These are phyloP conservation scores for Pseudisothecium myosuroides DNA, from an alignment of 225 moss, liverwort and hornwort genomes.

Conservation along the genomic window DNA sequence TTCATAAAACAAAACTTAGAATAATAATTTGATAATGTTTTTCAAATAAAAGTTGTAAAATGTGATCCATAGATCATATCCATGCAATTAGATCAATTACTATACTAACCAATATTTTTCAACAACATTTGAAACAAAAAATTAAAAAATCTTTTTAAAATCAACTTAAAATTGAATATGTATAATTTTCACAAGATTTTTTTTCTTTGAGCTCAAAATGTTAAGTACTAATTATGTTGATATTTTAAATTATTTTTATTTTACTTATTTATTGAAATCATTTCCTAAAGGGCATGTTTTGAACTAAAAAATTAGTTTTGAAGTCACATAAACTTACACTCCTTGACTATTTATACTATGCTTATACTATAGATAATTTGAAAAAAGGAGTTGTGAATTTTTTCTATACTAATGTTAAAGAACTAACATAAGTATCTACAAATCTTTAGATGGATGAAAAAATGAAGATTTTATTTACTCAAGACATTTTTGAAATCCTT, in stretches of 20 bases:
- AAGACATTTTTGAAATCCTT: too few species aligned
- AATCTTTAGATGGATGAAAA: too few species aligned
- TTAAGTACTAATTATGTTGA: neutral
- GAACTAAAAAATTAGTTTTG: too few species aligned
- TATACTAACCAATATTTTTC: neutral
- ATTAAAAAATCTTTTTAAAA: neutral
- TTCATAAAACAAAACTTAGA: neutral
- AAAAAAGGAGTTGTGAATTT: too few species aligned
- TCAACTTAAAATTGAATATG: neutral
- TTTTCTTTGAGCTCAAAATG: fast-evolving
- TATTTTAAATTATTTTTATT: too few species aligned
- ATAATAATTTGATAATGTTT: too few species aligned
- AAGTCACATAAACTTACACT: too few species aligned
- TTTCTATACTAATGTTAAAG: neutral
- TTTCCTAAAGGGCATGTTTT: neutral
- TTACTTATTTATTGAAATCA: neutral
- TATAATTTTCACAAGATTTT: neutral
- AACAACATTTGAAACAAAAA: neutral
- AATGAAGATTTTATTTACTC: too few species aligned
- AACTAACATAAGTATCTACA: neutral
- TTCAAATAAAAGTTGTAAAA: neutral
- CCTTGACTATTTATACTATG: too few species aligned
- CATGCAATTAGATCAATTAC: neutral
- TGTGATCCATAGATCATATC: neutral
- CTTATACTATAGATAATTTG: too few species aligned